phyloP scores from a whole-genome alignment of 164 flowering plant species.

The Tetracentron sinense region DNA sequence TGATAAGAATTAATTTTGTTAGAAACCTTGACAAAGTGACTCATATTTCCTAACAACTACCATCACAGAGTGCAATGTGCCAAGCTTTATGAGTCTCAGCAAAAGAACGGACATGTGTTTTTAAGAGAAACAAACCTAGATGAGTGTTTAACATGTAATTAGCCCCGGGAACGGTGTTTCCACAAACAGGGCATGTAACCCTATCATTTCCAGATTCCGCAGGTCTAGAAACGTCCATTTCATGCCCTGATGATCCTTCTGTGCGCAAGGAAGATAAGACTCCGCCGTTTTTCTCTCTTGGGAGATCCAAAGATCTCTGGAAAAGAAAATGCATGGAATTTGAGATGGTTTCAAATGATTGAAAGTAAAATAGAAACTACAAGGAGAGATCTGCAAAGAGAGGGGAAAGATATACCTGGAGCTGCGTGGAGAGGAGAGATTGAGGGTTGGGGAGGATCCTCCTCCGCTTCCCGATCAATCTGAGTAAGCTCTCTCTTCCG shows the following conservation, averaged over 20 bases:
- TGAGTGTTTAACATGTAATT: conserved; percentile 57
- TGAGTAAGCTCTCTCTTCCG: conserved; percentile 67
- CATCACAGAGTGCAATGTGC: too few species aligned
- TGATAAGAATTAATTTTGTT: too few species aligned
- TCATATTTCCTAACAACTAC: too few species aligned
- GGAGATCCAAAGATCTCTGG: conserved; percentile 13
- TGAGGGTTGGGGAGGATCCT: conserved; percentile 59
- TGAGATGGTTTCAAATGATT: not conserved
- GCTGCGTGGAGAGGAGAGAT: conserved; percentile 29
- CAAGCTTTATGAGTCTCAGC: too few species aligned
- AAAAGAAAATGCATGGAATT: conserved; percentile 2
- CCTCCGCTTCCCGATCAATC: conserved; percentile 76
- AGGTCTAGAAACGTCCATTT: not conserved
- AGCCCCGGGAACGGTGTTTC: conserved; percentile 32
- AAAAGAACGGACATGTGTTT: not conserved
- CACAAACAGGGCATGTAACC: conserved; percentile 80
- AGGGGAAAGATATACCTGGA: conserved; percentile 18
- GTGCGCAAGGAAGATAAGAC: not conserved
- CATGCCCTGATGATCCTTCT: conserved; percentile 12
- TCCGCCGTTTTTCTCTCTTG: conserved; percentile 10
- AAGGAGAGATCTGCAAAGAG: not conserved
- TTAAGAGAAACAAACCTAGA: conserved; percentile 42
- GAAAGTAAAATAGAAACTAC: conserved; percentile 6
- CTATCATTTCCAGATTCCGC: conserved; percentile 25
- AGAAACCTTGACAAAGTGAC: too few species aligned